A percentile compares a stretch with the other conserved stretches of the same genome.
phyloP scores from a whole-genome alignment of 371 early-diverging fungal genomes.

The Dinochytrium kinnereticum region DNA sequence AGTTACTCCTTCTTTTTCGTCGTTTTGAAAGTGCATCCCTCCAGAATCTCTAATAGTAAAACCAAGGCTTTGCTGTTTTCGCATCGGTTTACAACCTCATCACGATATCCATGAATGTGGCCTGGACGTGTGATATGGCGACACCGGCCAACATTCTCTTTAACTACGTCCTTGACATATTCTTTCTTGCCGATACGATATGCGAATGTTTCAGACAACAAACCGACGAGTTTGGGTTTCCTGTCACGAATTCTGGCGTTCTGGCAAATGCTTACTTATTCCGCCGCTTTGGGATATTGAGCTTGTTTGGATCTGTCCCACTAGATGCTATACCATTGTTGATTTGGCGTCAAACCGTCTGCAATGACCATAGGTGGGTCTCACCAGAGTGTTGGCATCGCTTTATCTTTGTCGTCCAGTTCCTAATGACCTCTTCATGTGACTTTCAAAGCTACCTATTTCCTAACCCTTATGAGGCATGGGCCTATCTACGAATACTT shows the following conservation, averaged over 20 bases:
- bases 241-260: not conserved
- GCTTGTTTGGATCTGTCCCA: not conserved
- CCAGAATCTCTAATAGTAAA: not conserved
- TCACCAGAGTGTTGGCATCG: no score
- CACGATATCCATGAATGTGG: conserved; percentile 6
- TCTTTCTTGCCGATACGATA: not conserved
- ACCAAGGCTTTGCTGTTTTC: not conserved
- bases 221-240: conserved; percentile 16
- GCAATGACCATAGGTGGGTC: conserved; percentile 14
- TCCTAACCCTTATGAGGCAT: conserved; percentile 11
- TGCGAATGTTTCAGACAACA: conserved; percentile 13
- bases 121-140: conserved; percentile 15
- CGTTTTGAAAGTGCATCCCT: no score
- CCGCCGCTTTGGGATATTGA: not conserved
- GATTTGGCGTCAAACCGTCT: not conserved
- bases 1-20: no score
- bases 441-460: conserved; percentile 9
- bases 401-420: no score
- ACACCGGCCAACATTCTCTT: not conserved
- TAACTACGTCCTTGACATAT: conserved; percentile 3
- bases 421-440: not conserved
- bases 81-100: conserved; percentile 14
- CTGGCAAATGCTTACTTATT: not conserved
- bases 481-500: conserved; percentile 9
- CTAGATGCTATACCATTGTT: not conserved